Base-by-base conservation (phyloP, 805 yeast genomes). In the Suhomyces emberorum region DNA sequence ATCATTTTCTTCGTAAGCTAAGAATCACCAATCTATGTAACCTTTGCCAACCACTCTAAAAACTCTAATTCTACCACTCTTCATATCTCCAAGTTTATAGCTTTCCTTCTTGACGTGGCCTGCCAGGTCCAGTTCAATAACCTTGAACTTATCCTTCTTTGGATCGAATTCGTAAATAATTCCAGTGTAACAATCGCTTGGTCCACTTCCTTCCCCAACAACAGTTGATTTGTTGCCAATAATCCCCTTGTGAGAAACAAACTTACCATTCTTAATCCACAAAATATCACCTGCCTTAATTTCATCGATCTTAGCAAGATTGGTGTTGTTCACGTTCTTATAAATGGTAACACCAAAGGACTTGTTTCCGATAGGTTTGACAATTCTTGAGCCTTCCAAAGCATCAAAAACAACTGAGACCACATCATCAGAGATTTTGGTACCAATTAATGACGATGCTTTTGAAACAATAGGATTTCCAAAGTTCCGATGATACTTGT, bases 201-300 rank as follows among this genome's bases (percentile, higher is more conserved):
- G 25, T n/a, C 51, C 55, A 2, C 69, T 74, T 9, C 72, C 74
- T 28, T 61, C 46, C 10, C 95, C 95, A 11, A 80, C 69, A 4
- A 73, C 74, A n/a, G 71, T 56, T 2, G 70, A 49, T 46, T 63
- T 65, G 34, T 51, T 44, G 1, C 50, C 47, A 7, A 48, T 24
- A 16, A 65, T 43, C 15, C 79, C 74, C 61, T 83, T 82, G 47
- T 81, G 86, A 5, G 80, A 76, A 43, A 75, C 77, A 61, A 91
- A 89, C 42, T 74, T 74, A 5, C 88, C 96, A 38, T 79, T 79
- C 49, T 81, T 76, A 43, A 88, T 74, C 34, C 88, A 84, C 28
- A 88, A 60, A 7, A 91, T 70, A 57, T 93, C 98, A 41, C 98
- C 98, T 0, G 95, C 81, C 32, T 75, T 70, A 37, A 88, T 74